These are phyloP conservation scores for Pleurotus djamor DNA, from an alignment of 768 basidiomycete genomes.

Conservation along the genomic window DNA sequence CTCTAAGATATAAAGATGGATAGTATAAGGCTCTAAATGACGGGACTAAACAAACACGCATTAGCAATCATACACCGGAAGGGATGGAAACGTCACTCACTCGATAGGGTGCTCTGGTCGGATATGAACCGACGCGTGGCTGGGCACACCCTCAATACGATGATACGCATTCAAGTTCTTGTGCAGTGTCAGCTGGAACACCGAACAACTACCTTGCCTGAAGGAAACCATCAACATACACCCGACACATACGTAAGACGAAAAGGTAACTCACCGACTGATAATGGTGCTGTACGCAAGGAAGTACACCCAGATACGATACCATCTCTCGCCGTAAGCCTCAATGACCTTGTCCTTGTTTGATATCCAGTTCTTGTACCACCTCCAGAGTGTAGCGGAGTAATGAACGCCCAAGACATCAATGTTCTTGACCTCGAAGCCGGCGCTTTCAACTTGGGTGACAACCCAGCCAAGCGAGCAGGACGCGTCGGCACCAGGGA, in stretches of 20 bases:
- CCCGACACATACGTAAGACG: conserved; percentile 24
- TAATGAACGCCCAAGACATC: conserved; percentile 99
- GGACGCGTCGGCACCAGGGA: conserved; percentile 97
- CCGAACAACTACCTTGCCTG: conserved; percentile 85
- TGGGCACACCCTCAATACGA: conserved; percentile 80
- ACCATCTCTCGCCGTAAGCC: conserved; percentile 94
- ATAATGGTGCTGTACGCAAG: conserved; percentile 88
- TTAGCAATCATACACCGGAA: background rate
- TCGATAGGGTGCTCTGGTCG: conserved; percentile 48
- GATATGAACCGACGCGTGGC: conserved; percentile 79
- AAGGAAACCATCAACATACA: background rate
- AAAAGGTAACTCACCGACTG: conserved; percentile 41
- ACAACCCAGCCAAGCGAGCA: conserved; percentile 97
- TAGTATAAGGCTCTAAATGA: too few relatives aligned
- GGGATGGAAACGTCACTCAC: conserved; percentile 25
- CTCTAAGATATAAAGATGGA: too few relatives aligned
- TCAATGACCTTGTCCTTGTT: conserved; percentile 89
- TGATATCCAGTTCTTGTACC: conserved; percentile 97
- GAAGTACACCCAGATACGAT: conserved; percentile 96
- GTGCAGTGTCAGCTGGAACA: conserved; percentile 97
- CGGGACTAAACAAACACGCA: too few relatives aligned
- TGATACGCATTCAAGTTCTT: conserved; percentile 98
- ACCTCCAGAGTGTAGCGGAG: conserved; percentile 83
- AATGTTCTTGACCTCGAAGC: conserved; percentile 95
- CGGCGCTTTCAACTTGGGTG: conserved; percentile 72